Evolutionary conservation across 2,329 filamentous ascomycete genomes (phyloP).

Genomic region (Calonectria hawksworthii): DNA sequence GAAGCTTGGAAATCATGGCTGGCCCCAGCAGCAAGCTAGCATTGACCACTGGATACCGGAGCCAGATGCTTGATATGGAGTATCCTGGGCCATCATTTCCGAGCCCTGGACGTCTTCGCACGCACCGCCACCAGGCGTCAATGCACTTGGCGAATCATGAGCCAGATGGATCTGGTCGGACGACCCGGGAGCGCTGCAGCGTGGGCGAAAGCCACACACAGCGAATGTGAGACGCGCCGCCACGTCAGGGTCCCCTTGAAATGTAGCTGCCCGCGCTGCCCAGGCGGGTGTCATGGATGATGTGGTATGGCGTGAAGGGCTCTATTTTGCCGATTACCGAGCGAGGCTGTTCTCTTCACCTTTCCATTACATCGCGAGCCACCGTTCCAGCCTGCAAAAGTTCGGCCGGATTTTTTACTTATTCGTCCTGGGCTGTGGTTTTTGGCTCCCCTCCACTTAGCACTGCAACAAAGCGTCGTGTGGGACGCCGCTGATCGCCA

Average conservation of each 20-base stretch:
- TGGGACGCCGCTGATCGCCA: conserved; percentile 16
- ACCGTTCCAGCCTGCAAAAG: background rate
- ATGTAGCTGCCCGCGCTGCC: background rate
- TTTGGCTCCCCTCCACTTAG: background rate
- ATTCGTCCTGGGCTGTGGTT: background rate
- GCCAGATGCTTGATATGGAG: background rate
- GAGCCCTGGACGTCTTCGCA: conserved; percentile 5
- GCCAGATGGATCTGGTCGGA: background rate
- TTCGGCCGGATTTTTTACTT: background rate
- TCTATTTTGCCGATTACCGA: conserved; percentile 25
- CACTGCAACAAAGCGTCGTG: background rate
- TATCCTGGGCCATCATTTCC: conserved; percentile 20
- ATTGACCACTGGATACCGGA: background rate
- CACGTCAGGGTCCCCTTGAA: conserved; percentile 14
- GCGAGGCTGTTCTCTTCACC: conserved; percentile 18
- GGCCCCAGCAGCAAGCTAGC: background rate
- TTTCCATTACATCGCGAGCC: conserved; percentile 16
- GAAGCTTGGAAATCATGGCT: conserved; percentile 7
- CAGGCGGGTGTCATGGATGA: conserved; percentile 35
- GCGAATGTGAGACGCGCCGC: conserved; percentile 9
- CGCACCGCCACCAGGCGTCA: conserved; percentile 15
- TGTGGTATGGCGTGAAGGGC: conserved; percentile 25
- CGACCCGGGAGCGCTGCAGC: conserved; percentile 13
- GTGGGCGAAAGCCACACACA: conserved; percentile 14
- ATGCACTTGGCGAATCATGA: conserved; percentile 1